Evolutionary conservation across 495 filamentous ascomycete genomes (phyloP).

Genomic region (Tuber magnatum): DNA sequence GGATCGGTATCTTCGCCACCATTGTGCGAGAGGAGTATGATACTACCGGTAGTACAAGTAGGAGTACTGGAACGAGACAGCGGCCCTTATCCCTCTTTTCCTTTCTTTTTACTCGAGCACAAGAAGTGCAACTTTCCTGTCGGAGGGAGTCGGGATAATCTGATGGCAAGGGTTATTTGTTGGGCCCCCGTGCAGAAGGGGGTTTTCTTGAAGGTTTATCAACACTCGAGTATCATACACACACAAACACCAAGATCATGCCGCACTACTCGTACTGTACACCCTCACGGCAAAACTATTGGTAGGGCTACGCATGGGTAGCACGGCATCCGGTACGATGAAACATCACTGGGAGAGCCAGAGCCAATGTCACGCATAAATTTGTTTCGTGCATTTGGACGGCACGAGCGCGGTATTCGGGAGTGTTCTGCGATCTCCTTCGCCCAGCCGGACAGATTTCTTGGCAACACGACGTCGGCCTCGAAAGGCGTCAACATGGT

Average conservation of each 20-base stretch:
- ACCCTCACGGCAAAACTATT: neutral
- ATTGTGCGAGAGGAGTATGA: too few relatives aligned
- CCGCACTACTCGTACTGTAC: too few relatives aligned
- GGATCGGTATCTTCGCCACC: neutral
- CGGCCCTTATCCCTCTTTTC: neutral
- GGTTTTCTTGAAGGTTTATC: neutral
- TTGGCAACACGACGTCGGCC: neutral
- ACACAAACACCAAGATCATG: neutral
- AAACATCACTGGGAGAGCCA: neutral
- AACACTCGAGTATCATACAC: too few relatives aligned
- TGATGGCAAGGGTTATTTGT: neutral
- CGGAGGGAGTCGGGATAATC: neutral
- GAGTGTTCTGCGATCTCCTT: neutral
- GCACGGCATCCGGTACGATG: neutral
- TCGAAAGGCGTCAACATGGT: neutral
- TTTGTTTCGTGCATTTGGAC: neutral
- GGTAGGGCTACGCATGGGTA: neutral
- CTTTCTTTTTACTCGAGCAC: neutral
- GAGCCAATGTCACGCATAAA: neutral
- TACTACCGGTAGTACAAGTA: too few relatives aligned
- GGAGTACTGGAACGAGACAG: neutral
- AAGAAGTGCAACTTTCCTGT: neutral
- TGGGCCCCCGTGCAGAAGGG: neutral
- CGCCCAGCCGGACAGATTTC: neutral
- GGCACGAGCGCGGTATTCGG: neutral